A percentile compares a stretch with the other conserved stretches of the same genome.
These are phyloP conservation scores for Adiantum capillusveneris DNA, from an alignment of 75 land plant species.

Conservation along the genomic window DNA sequence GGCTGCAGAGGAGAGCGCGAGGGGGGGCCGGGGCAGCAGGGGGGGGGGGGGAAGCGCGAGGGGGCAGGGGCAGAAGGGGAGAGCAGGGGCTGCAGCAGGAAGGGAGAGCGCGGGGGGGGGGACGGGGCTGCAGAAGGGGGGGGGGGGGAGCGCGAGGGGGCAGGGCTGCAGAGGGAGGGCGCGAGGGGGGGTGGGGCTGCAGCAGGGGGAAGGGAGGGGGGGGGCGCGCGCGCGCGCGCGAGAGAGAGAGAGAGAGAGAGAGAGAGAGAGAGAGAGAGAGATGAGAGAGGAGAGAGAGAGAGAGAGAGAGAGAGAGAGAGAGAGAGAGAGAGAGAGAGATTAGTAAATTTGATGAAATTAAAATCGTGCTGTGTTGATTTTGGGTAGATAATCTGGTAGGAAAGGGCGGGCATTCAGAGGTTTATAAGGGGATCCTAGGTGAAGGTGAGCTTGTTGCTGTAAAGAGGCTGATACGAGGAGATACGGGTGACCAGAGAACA, in stretches of 20 bases:
- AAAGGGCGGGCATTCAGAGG: conserved; percentile 86
- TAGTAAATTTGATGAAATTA: no score
- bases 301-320: no score
- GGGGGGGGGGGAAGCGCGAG: background rate
- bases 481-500: conserved; percentile 41
- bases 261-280: no score
- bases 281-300: no score
- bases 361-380: no score
- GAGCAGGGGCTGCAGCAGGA: background rate
- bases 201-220: no score
- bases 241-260: no score
- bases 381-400: conserved; percentile 55
- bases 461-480: conserved; percentile 56
- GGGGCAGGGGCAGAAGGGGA: background rate
- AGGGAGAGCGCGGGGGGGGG: background rate
- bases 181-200: background rate
- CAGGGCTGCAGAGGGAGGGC: background rate
- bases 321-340: no score
- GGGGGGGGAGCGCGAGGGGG: background rate
- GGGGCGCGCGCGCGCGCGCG: background rate
- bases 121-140: background rate
- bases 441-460: conserved; percentile 76
- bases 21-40: background rate
- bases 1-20: background rate
- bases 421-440: conserved; percentile 61